Base-by-base conservation (phyloP, 1,139 yeast species). In the Candida glucosophila region DNA sequence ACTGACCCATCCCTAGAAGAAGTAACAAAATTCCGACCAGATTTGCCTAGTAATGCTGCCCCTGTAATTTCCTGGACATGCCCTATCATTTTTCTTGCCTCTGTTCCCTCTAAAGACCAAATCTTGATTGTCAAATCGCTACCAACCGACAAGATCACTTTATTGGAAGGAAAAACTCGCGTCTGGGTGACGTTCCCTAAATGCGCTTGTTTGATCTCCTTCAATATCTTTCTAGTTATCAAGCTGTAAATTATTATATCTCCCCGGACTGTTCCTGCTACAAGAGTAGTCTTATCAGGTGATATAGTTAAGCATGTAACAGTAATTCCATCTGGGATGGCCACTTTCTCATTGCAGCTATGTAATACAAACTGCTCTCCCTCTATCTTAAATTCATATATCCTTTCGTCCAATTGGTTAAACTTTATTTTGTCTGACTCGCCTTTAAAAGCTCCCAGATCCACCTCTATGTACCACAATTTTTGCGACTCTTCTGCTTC, bases 21-120 rank as follows among this genome's bases (percentile, higher is more conserved):
- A 2, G 71, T 64, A 15, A 77, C 34, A 33, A 81, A 56, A 39
- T 80, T 78, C 18, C 90, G 52, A 2, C 92, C 92, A 11, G 24
- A 25, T 12, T 70, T 49, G 0, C 74, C 85, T 15, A 80, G 50
- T 27, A 73, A 38, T 3, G 48, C 59, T 2, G 70, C 33, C 31
- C 58, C 74, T 2, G 69, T 63, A 11, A 78, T 55, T 3, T 61
- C 49, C 2, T 43, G 41, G 11, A 40, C 56, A 29, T 76, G 83
- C 1, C 69, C 70, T 2, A 32, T 28, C 33, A 77, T 56, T 0
- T 63, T 53, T 24, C 86, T 48, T 1, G 40, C 39, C 2, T 75
- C 68, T 2, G 58, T 37, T 27, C 63, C 63, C 1, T 41, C 29
- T 59, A 64, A 76, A 12, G 70, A 60, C 83, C 85, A 77, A 6